Base-by-base conservation (phyloP, 495 filamentous ascomycete genomes). In the Xylaria cubensis region DNA sequence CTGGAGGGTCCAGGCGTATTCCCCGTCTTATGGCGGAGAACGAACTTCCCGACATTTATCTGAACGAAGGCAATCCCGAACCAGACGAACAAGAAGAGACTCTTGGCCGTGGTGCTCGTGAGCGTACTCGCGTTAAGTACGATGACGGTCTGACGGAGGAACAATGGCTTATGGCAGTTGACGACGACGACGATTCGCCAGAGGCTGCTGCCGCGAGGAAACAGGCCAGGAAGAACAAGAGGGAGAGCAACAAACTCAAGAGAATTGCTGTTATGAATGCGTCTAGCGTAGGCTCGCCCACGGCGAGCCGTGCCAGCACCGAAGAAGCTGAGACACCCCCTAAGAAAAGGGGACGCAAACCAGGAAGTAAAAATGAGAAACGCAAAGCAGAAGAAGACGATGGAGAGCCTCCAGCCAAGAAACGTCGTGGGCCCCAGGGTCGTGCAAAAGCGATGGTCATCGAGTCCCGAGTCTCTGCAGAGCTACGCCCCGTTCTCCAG, bases 111-210 rank as follows among this genome's bases (percentile, higher is more conserved):
- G 96, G 96, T 68, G 94, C 94, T 70, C 91, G 96, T 82, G 97
- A 98, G 83, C 90, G 96, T 75, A 98, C 93, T 77, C 87, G 92
- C 66, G 94, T 97, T 71, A 92, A 92, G 79, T 99, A 99, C 79
- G 96, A 99, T 80, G 96, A 99, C 77, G 96, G 97, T 36, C 90
- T 99, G 53, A 97, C 96, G 4, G 97, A 98, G 80, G 96, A 98
- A 82, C 97, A 99, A 82, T 99, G 96, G 96, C 82, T 89, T 36
- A 90, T 91, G 80, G 95, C 96, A 68, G 94, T 99, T 46, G 96
- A 98, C 78, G 93, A 97, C 70, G 94, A 98, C 68, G 96, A 99
- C 12, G 97, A 98, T 73, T 91, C 89, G 0, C 93, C 97, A 62
- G 96, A 99, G 79, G 94, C 93, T 69, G 96, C 95, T 15, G 93